A percentile compares a stretch with the other conserved stretches of the same genome.
Evolutionary conservation across 352 stramenopile species (phyloP).

Genomic region (Phytophthora meadii): DNA sequence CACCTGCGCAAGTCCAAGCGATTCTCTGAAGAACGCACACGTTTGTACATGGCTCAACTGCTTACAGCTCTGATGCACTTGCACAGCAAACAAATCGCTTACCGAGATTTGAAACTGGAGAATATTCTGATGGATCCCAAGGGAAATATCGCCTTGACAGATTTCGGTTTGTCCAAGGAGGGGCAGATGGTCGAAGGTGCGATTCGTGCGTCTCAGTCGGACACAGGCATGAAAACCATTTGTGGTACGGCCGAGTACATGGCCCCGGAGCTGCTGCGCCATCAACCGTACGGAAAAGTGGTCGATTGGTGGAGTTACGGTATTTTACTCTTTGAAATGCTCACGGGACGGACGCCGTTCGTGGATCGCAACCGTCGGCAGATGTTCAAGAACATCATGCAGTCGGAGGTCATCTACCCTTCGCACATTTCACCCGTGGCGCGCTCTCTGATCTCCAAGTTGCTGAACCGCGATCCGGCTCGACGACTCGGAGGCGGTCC

Average conservation of each 20-base stretch:
- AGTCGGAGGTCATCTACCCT: conserved; percentile 88
- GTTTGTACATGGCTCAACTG: conserved; percentile 89
- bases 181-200: conserved; percentile 82
- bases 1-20: conserved; percentile 89
- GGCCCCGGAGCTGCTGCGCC: conserved; percentile 82
- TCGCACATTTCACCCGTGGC: conserved; percentile 84
- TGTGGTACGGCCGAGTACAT: conserved; percentile 91
- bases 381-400: conserved; percentile 94
- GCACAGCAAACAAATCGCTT: conserved; percentile 90
- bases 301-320: conserved; percentile 93
- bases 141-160: conserved; percentile 87
- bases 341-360: conserved; percentile 87
- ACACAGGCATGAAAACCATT: conserved; percentile 90
- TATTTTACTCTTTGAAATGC: conserved; percentile 90
- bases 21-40: conserved; percentile 85
- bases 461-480: conserved; percentile 95
- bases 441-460: conserved; percentile 82
- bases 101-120: conserved; percentile 90
- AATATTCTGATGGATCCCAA: conserved; percentile 92
- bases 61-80: conserved; percentile 89
- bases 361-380: conserved; percentile 88
- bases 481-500: conserved; percentile 91
- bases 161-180: conserved; percentile 91
- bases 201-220: conserved; percentile 81
- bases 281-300: conserved; percentile 90